These are phyloP conservation scores for Dryas alaskensis DNA, from an alignment of 306 rosid genomes.

Conservation along the genomic window DNA sequence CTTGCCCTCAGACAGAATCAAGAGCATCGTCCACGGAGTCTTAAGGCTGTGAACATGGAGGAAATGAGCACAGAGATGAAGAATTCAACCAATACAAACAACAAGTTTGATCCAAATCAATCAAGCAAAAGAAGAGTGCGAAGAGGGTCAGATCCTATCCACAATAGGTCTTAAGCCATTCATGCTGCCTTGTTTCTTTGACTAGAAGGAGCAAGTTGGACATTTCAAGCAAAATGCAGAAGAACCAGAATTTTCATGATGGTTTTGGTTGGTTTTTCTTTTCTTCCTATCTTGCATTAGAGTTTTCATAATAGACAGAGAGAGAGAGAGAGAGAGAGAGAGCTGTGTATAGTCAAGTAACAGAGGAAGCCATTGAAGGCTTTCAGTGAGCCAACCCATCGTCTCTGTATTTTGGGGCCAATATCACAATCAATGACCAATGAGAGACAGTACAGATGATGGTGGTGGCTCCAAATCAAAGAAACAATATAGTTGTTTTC, in stretches of 20 bases:
- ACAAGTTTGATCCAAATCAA: conserved; percentile 57
- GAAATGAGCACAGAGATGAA: conserved; percentile 40
- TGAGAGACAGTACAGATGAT: conserved; percentile 30
- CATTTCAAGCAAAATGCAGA: conserved; percentile 38
- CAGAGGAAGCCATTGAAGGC: conserved; percentile 35
- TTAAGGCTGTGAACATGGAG: conserved; percentile 34
- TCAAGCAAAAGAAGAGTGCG: conserved; percentile 79
- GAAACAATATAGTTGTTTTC: conserved; percentile 27
- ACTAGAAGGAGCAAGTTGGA: conserved; percentile 35
- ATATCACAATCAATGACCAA: conserved; percentile 14
- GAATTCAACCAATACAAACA: conserved; percentile 39
- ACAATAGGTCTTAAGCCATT: conserved; percentile 53
- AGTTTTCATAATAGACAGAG: conserved; percentile 17
- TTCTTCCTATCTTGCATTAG: conserved; percentile 26
- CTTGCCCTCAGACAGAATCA: conserved; percentile 44
- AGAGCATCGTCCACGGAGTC: conserved; percentile 37
- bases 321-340: conserved; percentile 14
- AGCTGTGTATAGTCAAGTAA: conserved; percentile 54
- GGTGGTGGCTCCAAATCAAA: conserved; percentile 34
- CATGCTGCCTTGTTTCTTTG: conserved; percentile 21
- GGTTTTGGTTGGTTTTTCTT: conserved; percentile 22
- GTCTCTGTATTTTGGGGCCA: conserved; percentile 21
- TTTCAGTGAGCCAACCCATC: conserved; percentile 36
- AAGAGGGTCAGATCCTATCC: conserved; percentile 95
- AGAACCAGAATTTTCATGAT: conserved; percentile 30